Evolutionary conservation across 352 stramenopile species (phyloP).

Genomic region (Pythium rishiriense): DNA sequence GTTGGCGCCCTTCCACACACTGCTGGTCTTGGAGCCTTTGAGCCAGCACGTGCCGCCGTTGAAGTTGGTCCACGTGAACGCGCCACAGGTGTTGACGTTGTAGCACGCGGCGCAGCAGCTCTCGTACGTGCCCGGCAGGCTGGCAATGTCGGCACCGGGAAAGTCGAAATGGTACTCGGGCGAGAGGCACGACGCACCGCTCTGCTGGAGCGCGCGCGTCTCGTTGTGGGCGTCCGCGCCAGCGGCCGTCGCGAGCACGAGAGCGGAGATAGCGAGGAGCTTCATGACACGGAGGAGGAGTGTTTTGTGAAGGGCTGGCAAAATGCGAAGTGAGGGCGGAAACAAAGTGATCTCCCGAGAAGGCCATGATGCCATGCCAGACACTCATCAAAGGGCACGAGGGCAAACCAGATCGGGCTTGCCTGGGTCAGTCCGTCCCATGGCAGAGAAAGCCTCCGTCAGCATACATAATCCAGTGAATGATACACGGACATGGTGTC

Average conservation of each 20-base stretch:
- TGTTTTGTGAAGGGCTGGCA: too few relatives aligned
- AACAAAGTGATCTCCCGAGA: too few relatives aligned
- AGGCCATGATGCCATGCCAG: too few relatives aligned
- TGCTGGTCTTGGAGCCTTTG: slow-evolving; percentile 29
- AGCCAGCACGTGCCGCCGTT: slow-evolving; percentile 55
- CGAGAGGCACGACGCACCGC: not conserved
- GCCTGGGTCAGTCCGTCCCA: too few relatives aligned
- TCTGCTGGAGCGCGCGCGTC: not conserved
- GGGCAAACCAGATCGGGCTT: too few relatives aligned
- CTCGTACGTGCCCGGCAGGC: not conserved
- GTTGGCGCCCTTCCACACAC: not conserved
- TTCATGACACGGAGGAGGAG: too few relatives aligned
- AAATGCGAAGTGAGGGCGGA: too few relatives aligned
- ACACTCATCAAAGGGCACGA: too few relatives aligned
- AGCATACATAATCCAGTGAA: too few relatives aligned
- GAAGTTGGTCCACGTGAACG: slow-evolving; percentile 43
- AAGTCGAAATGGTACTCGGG: not conserved
- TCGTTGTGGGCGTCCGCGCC: not conserved
- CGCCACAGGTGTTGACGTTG: too few relatives aligned
- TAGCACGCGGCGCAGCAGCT: not conserved
- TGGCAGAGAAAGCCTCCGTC: too few relatives aligned
- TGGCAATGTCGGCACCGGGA: not conserved
- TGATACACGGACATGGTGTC: too few relatives aligned
- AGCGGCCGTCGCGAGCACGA: not conserved
- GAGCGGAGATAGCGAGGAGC: not conserved